Evolutionary conservation across 1,284 basidiomycete species (phyloP).

Genomic region (Ustilago loliicola): DNA sequence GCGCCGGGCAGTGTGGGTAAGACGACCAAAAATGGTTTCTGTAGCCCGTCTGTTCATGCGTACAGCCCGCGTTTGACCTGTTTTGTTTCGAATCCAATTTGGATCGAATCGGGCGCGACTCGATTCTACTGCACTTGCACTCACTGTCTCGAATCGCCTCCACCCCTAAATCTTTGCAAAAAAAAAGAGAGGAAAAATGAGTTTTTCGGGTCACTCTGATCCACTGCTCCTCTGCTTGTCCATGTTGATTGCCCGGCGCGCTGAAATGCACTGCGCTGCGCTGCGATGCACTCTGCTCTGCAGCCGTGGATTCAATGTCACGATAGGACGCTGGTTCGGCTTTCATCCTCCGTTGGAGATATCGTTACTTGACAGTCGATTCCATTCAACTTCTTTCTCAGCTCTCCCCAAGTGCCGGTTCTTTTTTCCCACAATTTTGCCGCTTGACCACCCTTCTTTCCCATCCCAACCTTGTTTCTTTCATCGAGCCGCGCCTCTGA

Average conservation of each 20-base stretch:
- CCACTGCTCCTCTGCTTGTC: neutral
- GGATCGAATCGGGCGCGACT: neutral
- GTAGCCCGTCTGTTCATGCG: neutral
- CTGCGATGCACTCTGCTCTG: neutral
- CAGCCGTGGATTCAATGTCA: neutral
- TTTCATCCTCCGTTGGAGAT: constrained; percentile 12
- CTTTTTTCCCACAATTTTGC: neutral
- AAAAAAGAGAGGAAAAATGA: neutral
- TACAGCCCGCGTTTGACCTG: neutral
- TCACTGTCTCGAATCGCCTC: neutral
- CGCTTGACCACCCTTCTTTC: too few relatives aligned
- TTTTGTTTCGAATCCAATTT: neutral
- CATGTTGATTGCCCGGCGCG: neutral
- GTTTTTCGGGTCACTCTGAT: neutral
- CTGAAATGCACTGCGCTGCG: neutral
- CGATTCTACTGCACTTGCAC: neutral
- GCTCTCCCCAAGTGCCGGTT: neutral
- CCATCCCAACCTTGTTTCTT: constrained; percentile 6
- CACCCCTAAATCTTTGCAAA: neutral
- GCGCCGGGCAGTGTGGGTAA: neutral
- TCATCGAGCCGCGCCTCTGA: constrained; percentile 15
- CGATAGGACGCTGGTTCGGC: neutral
- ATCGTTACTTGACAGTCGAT: neutral
- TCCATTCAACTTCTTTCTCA: neutral
- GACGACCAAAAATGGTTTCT: neutral